Percentiles rank a stretch among this genome's conserved stretches.
These are phyloP conservation scores for Globisporangium orthogonon DNA, from an alignment of 352 stramenopile species.

Conservation along the genomic window DNA sequence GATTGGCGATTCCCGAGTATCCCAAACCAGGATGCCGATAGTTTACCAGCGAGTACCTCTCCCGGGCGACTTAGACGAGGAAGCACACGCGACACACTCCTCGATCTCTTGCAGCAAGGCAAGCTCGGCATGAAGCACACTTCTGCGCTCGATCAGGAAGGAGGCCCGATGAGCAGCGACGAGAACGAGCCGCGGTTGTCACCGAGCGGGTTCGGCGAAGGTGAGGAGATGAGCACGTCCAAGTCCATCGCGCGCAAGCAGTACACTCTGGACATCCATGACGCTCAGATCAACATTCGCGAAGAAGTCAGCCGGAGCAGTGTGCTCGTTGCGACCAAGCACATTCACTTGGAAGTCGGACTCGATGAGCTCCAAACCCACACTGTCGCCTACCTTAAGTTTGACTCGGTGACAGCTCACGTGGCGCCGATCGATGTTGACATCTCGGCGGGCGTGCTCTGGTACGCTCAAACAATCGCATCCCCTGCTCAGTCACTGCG, in stretches of 20 bases:
- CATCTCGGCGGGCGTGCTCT: slow-evolving; percentile 58
- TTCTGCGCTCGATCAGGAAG: slow-evolving; percentile 12
- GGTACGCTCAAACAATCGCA: slow-evolving; percentile 42
- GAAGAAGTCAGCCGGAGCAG: slow-evolving; percentile 64
- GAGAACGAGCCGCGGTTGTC: slow-evolving; percentile 8
- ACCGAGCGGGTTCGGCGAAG: slow-evolving; percentile 1
- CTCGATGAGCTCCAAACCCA: slow-evolving; percentile 34
- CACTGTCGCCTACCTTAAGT: slow-evolving; percentile 52
- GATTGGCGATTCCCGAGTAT: background rate
- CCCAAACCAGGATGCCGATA: background rate
- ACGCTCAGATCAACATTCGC: slow-evolving; percentile 73
- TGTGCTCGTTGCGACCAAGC: slow-evolving; percentile 61
- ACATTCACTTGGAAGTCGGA: slow-evolving; percentile 72
- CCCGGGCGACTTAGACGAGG: slow-evolving; percentile 15
- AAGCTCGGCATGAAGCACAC: slow-evolving; percentile 47
- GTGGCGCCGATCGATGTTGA: slow-evolving; percentile 73
- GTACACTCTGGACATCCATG: slow-evolving; percentile 72
- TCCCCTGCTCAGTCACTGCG: slow-evolving; percentile 6
- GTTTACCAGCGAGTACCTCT: background rate
- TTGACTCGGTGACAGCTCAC: slow-evolving; percentile 64
- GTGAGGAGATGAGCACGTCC: slow-evolving; percentile 11
- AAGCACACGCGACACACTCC: slow-evolving; percentile 50
- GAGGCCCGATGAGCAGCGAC: slow-evolving; percentile 6
- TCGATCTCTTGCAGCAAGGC: slow-evolving; percentile 70
- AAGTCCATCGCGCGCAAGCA: slow-evolving; percentile 50